Evolutionary conservation across 768 basidiomycete genomes (phyloP), one percentile per base, ranked within the genome.

Genomic region (Leccinum obscurum): DNA sequence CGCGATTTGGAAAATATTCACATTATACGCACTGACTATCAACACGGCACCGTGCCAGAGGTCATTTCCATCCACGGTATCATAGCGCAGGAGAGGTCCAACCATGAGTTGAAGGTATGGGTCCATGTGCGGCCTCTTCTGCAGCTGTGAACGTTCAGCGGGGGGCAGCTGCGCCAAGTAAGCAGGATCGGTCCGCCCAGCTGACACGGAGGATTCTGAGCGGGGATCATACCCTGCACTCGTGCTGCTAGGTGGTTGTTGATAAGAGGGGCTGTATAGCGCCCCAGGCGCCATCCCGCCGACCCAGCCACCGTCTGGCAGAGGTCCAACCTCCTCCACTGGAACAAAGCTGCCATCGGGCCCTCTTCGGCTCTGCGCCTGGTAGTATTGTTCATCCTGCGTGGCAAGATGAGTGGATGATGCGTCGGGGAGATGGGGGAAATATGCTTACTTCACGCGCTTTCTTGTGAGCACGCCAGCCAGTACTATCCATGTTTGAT

Each of bases 91-190:
- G 17, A 98, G 77, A 22, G 94, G 94, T 0, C 95, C 94, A 58
- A 90, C 92, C 93, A 96, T 95, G 68, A 95, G 84, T 72, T 90
- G 88, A 28, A 97, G 80, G 73, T 90, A 83, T 9, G 94, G 94
- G 22, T 87, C 76, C 90, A 92, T 95, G 46, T 85, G 79, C 20
- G 83, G 83, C 6, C 83, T 77, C 54, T 79, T 78, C 39, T 87
- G 76, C 7, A 77, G 74, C 53, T 82, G 75, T n/a, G 90, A 85
- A 50, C 90, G 79, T 65, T 92, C 88, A 39, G 85, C 81, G 1
- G 90, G 81, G 46, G 77, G 77, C 73, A 89, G 76, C 34, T 77
- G 78, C 8, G 83, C 77, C 56, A 87, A 73, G 56, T 80, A 73
- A 22, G 77, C 64, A 41, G 63, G 64, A n/a, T 57, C 58, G 1